phyloP scores from a whole-genome alignment of 495 filamentous ascomycete genomes.

The Cercophora samala region DNA sequence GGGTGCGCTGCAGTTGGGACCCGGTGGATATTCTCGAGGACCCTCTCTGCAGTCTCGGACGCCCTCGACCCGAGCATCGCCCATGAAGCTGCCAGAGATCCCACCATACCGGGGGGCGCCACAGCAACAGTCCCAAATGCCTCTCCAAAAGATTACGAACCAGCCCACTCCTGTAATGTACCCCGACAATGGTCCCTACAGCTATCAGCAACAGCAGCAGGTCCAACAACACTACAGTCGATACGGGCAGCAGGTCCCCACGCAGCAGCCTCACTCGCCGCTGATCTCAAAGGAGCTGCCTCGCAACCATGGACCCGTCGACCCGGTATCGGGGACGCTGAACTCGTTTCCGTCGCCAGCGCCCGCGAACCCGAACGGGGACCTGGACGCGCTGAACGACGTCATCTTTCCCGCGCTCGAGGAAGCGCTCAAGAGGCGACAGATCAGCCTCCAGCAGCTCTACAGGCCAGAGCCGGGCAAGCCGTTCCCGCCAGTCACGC shows the following conservation, averaged over 20 bases:
- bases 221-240: slow-evolving; percentile 24
- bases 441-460: slow-evolving; percentile 58
- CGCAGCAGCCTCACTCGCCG: slow-evolving; percentile 11
- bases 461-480: slow-evolving; percentile 41
- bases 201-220: slow-evolving; percentile 25
- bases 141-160: slow-evolving; percentile 33
- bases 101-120: slow-evolving; percentile 48
- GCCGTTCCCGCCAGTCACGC: slow-evolving; percentile 36
- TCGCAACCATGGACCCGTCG: slow-evolving; percentile 18
- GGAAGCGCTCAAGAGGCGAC: slow-evolving; percentile 78
- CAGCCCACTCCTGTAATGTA: slow-evolving; percentile 17
- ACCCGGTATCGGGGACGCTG: slow-evolving; percentile 8
- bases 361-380: slow-evolving; percentile 45
- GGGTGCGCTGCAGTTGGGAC: slow-evolving; percentile 45
- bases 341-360: slow-evolving; percentile 44
- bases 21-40: slow-evolving; percentile 27
- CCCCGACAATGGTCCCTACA: slow-evolving; percentile 14
- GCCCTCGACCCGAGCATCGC: slow-evolving; percentile 14
- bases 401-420: slow-evolving; percentile 90
- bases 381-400: slow-evolving; percentile 63
- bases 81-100: slow-evolving; percentile 50
- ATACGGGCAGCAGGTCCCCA: slow-evolving; percentile 5
- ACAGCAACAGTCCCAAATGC: slow-evolving; percentile 27
- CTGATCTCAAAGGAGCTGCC: slow-evolving; percentile 29
- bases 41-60: slow-evolving; percentile 24